These are phyloP conservation scores for Gremmenia infestans DNA, from an alignment of 2,329 filamentous ascomycete genomes.

Conservation along the genomic window DNA sequence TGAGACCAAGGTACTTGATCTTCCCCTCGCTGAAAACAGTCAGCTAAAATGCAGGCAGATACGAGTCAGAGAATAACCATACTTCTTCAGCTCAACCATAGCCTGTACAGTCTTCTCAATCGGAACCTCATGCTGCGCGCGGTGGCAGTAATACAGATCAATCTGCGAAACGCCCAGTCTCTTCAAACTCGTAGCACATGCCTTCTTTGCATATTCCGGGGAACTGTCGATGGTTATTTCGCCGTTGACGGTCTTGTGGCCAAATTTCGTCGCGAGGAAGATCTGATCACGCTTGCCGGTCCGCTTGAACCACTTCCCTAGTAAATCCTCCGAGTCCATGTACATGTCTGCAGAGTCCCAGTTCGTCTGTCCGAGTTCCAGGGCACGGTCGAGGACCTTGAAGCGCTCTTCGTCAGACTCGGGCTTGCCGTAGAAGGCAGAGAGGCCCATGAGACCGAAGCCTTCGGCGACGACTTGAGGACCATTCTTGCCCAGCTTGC, in stretches of 20 bases:
- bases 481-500: conserved; percentile 28
- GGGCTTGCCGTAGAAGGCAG: conserved; percentile 12
- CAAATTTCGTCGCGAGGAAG: conserved; percentile 49
- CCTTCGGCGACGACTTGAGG: conserved; percentile 28
- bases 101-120: conserved; percentile 40
- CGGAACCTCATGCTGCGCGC: conserved; percentile 33
- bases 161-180: conserved; percentile 38
- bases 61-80: not conserved
- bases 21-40: conserved; percentile 42
- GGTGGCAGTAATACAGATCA: conserved; percentile 34
- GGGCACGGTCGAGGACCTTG: conserved; percentile 35
- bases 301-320: conserved; percentile 45
- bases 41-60: not conserved
- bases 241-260: conserved; percentile 18
- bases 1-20: conserved; percentile 52
- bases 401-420: conserved; percentile 33
- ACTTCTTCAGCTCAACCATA: conserved; percentile 35
- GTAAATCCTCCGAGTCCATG: conserved; percentile 19
- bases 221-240: conserved; percentile 30
- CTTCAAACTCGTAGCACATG: conserved; percentile 36
- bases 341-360: conserved; percentile 22
- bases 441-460: conserved; percentile 30
- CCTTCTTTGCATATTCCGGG: conserved; percentile 37
- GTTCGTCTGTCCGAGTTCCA: conserved; percentile 33
- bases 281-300: conserved; percentile 40